A percentile compares a stretch with the other conserved stretches of the same genome.
Conservation (phyloP, 75 land plant species). For the Larix kaempferi region DNA sequence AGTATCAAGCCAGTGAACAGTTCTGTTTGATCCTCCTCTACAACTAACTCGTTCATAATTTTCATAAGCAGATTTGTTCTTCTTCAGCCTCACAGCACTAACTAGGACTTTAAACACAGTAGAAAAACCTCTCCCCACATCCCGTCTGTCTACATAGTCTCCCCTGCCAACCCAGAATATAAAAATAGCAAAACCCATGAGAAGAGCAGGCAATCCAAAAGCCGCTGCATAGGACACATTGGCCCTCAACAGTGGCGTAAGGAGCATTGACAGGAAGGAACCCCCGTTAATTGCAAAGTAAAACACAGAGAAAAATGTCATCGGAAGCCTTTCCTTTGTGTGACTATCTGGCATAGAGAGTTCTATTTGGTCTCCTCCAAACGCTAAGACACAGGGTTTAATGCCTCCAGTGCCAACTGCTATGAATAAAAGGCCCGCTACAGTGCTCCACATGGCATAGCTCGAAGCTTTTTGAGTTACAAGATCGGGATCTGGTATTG, state of each 20-base stretch:
- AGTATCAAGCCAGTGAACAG: conserved; percentile 31
- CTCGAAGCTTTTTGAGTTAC: neutral
- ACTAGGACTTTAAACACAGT: conserved; percentile 17
- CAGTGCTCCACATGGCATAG: conserved; percentile 21
- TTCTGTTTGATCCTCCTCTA: neutral
- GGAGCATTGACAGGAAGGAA: conserved; percentile 24
- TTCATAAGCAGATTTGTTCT: neutral
- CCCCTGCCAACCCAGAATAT: conserved; percentile 31
- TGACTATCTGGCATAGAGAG: conserved; percentile 27
- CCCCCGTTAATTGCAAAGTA: conserved; percentile 39
- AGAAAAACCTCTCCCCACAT: conserved; percentile 23
- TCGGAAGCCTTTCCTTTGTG: conserved; percentile 19
- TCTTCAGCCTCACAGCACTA: conserved; percentile 20
- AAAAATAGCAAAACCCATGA: conserved; percentile 27
- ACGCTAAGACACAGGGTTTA: conserved; percentile 36
- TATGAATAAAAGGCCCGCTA: conserved; percentile 16
- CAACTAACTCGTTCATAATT: neutral
- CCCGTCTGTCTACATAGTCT: conserved; percentile 21
- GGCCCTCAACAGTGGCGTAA: conserved; percentile 26
- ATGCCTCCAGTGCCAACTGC: conserved; percentile 43
- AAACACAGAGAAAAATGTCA: conserved; percentile 31
- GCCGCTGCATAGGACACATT: conserved; percentile 30
- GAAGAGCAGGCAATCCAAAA: conserved; percentile 31
- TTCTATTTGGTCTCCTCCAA: conserved; percentile 41
- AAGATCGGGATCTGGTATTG: conserved; percentile 10